Percentiles rank a stretch among this genome's conserved stretches.
Evolutionary conservation across 306 rosid species (phyloP).

Genomic region (Cyamopsis tetragonoloba): DNA sequence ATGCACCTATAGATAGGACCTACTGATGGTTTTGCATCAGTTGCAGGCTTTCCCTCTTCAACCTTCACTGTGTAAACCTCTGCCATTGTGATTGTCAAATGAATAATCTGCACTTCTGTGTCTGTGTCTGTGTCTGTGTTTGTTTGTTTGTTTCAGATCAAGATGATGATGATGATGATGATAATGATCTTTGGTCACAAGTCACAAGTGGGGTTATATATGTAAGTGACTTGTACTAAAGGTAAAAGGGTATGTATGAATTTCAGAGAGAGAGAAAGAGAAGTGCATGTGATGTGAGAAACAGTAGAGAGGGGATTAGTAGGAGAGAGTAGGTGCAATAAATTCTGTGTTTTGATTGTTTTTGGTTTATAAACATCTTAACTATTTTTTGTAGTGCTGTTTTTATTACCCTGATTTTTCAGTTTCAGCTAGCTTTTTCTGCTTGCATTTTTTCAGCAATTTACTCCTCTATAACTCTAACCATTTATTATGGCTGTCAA

Average conservation of each 20-base stretch:
- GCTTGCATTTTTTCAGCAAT: slow-evolving; percentile 8
- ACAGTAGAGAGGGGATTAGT: background rate
- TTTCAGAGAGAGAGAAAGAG: background rate
- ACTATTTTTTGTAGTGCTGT: slow-evolving; percentile 15
- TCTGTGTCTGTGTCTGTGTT: background rate
- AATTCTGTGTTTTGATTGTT: slow-evolving; percentile 31
- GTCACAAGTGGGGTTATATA: background rate
- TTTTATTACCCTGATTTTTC: slow-evolving; percentile 26
- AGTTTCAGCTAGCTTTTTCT: background rate
- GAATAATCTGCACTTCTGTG: too few species aligned
- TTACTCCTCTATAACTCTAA: background rate
- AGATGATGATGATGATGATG: background rate
- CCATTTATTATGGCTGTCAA: slow-evolving; percentile 45
- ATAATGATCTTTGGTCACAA: background rate
- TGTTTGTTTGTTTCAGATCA: background rate
- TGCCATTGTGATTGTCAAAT: slow-evolving; percentile 45
- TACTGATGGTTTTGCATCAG: slow-evolving; percentile 50
- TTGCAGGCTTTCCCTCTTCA: slow-evolving; percentile 53
- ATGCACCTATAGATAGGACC: slow-evolving; percentile 83
- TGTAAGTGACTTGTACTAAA: slow-evolving; percentile 3
- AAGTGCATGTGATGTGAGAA: slow-evolving; percentile 17
- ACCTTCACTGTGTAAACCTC: slow-evolving; percentile 56
- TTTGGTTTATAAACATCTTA: background rate
- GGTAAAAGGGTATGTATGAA: background rate
- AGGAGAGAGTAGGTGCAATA: slow-evolving; percentile 47